Percentiles rank a stretch among this genome's conserved stretches.
phyloP scores from a whole-genome alignment of 2,329 filamentous ascomycete species.

The Alternaria triticimaculans region DNA sequence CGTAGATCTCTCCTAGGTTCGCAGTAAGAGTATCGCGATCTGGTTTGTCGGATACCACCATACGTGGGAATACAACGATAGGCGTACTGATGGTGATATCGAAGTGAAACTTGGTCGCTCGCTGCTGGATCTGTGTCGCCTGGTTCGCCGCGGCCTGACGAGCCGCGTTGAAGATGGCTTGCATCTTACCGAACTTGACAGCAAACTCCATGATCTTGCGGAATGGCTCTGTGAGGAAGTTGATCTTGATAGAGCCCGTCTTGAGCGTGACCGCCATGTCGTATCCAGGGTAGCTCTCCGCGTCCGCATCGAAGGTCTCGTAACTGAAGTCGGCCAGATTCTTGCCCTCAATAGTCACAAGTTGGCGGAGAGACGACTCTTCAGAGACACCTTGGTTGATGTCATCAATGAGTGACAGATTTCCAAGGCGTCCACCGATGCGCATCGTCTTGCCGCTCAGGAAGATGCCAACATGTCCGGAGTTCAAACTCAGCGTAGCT shows the following conservation, averaged over 20 bases:
- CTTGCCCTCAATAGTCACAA: slow-evolving; percentile 94
- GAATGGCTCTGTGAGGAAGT: slow-evolving; percentile 96
- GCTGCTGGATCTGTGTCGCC: slow-evolving; percentile 91
- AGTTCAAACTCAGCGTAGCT: slow-evolving; percentile 89
- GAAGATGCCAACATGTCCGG: slow-evolving; percentile 90
- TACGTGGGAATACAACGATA: slow-evolving; percentile 90
- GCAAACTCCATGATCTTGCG: slow-evolving; percentile 97
- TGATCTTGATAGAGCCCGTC: slow-evolving; percentile 94
- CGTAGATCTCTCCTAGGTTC: slow-evolving; percentile 96
- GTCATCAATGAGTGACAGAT: slow-evolving; percentile 89
- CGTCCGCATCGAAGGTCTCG: slow-evolving; percentile 85
- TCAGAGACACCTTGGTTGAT: slow-evolving; percentile 88
- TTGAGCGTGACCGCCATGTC: slow-evolving; percentile 90
- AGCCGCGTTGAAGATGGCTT: slow-evolving; percentile 96
- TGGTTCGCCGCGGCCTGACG: slow-evolving; percentile 92
- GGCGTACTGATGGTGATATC: slow-evolving; percentile 93
- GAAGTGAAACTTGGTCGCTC: slow-evolving; percentile 88
- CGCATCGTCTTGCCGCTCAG: slow-evolving; percentile 85
- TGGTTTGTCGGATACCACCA: slow-evolving; percentile 71
- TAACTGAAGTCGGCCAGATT: slow-evolving; percentile 97
- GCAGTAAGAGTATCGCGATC: slow-evolving; percentile 86
- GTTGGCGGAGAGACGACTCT: slow-evolving; percentile 79
- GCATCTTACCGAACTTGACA: slow-evolving; percentile 99
- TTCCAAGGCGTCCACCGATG: slow-evolving; percentile 83
- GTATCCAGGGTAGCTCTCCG: slow-evolving; percentile 86